These are phyloP conservation scores for Saccharum spontaneum DNA, from an alignment of 176 grass and related monocot species.

Conservation along the genomic window DNA sequence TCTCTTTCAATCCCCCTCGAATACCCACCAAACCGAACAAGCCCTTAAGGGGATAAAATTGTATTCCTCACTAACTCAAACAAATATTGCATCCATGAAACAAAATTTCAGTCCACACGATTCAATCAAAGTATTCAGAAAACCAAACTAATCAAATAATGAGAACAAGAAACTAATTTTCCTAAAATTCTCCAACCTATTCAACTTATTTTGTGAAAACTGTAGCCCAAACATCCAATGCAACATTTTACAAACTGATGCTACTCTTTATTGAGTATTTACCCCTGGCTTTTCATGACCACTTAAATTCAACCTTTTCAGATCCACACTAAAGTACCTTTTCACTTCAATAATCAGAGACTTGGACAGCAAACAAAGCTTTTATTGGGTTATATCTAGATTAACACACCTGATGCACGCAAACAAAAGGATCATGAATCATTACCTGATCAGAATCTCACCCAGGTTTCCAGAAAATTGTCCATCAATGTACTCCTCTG, in stretches of 20 bases:
- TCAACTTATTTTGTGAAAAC: neutral
- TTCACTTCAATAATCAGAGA: conserved; percentile 3
- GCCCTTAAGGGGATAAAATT: neutral
- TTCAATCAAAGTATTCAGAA: neutral
- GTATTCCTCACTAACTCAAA: neutral
- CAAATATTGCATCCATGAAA: neutral
- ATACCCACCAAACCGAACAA: neutral
- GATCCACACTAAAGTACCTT: neutral
- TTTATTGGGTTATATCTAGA: neutral
- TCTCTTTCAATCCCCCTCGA: neutral
- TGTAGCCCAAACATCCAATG: neutral
- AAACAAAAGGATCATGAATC: neutral
- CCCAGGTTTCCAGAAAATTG: conserved; percentile 82
- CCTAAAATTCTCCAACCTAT: neutral
- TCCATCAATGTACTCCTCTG: conserved; percentile 86
- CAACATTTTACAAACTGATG: neutral
- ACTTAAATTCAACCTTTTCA: neutral
- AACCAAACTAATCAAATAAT: neutral
- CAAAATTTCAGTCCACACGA: neutral
- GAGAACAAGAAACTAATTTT: neutral
- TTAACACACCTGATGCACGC: neutral
- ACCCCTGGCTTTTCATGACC: neutral
- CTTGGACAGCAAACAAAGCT: neutral
- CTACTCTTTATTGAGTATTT: neutral
- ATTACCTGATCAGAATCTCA: conserved; percentile 84